Percentiles rank a stretch among this genome's conserved stretches.
phyloP scores from a whole-genome alignment of 1,284 basidiomycete genomes.

The Pholiota adiposa region DNA sequence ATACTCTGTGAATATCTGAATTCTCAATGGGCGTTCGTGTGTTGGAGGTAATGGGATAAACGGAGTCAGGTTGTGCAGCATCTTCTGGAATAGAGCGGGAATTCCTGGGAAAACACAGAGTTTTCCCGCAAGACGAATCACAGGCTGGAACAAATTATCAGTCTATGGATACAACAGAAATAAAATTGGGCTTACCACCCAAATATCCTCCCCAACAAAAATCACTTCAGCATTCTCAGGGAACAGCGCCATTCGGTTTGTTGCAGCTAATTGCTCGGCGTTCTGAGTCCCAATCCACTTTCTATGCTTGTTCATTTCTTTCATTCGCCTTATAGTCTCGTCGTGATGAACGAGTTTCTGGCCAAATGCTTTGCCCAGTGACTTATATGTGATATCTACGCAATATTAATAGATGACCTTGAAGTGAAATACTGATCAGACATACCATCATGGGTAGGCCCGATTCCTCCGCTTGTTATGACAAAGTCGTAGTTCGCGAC shows the following conservation, averaged over 20 bases:
- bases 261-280: conserved; percentile 72
- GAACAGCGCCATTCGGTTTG: conserved; percentile 84
- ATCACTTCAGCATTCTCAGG: conserved; percentile 78
- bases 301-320: conserved; percentile 62
- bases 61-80: conserved; percentile 72
- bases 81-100: conserved; percentile 81
- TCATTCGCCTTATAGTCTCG: conserved; percentile 85
- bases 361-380: conserved; percentile 85
- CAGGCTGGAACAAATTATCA: conserved; percentile 56
- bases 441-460: conserved; percentile 85
- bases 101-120: conserved; percentile 93
- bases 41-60: conserved; percentile 80
- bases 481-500: conserved; percentile 87
- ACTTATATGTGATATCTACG: conserved; percentile 87
- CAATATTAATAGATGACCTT: conserved; percentile 16
- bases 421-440: neutral
- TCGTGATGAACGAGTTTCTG: conserved; percentile 77
- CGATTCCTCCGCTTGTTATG: conserved; percentile 86
- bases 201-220: conserved; percentile 75
- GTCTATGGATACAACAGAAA: neutral
- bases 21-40: conserved; percentile 69
- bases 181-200: conserved; percentile 67
- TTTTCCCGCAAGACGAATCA: conserved; percentile 82
- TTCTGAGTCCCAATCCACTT: conserved; percentile 63
- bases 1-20: conserved; percentile 80